Evolutionary conservation across 352 stramenopile species (phyloP), one percentile per base, ranked within the genome.

Genomic region (Elongisporangium senticosum): DNA sequence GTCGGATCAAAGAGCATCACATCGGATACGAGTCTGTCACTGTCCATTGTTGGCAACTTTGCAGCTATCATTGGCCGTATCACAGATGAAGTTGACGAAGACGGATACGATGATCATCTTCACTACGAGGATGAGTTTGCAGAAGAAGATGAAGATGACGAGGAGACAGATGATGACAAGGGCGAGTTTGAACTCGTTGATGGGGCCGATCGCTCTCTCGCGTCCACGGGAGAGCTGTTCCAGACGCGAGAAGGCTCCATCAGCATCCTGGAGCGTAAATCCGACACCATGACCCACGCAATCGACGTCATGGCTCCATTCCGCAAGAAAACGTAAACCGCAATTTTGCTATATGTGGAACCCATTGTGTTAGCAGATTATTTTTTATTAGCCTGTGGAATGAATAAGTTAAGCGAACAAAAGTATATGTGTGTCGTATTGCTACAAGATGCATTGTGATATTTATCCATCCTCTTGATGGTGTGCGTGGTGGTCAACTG

Each of bases 11-110:
- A 43, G 33, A 72, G 69, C 47, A 53, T 77, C 49, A 59, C 75
- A 49, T 81, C 75, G 3, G 82, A 89, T 53, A 84, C 80, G 76
- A 90, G 82, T 61, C 61, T 91, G 7, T 82, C 80, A 8, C 70
- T 86, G 43, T 79, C 82, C 7, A 89, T 92, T 72, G 71, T 89
- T 20, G 79, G 79, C 17, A 92, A 83, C 39, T 92, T 90, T 58
- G 87, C 82, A 48, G 74, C 76, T 15, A 54, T 89, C 7, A 79
- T 89, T 26, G 70, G 77, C 1, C 64, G 74, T 0, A 75, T 89
- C 60, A 81, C 75, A 19, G 81, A 91, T 48, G 57, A 79, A 0
- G 53, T 83, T 5, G 77, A 86, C 28, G 77, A 83, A 26, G 74
- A 83, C 43, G 65, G 74, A 24, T 69, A 74, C 20, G 68, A 71